Evolutionary conservation across 202 grass and related monocot genomes (phyloP), one percentile per base, ranked within the genome.

Genomic region (Panicum hallii): DNA sequence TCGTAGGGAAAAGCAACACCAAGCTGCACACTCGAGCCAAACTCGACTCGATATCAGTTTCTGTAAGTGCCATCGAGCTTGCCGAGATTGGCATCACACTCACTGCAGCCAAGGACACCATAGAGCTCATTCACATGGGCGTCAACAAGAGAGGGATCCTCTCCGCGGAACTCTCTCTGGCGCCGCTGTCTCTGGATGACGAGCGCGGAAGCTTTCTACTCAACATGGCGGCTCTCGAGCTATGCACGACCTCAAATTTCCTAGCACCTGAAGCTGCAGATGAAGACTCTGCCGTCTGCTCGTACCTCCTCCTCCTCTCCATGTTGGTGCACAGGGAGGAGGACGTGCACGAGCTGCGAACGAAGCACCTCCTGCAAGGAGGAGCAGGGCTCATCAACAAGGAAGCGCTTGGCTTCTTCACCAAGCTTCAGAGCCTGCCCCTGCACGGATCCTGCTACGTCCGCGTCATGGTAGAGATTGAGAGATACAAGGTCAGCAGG

Each of bases 11-110:
- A 16, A 30, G 20, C 20, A 17, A 6, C 0, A 0, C 2, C 20
- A 36, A 36, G 14, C 30, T 64, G 30, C 1, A 6, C 0, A 4
- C 1, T 0, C 22, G 0, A 8, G 1, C 1, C 0, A 1, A 64
- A 11, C 6, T 2, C 0, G 32, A 64, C 1, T 10, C 57, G 4
- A 46, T 44, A 2, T 62, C 56, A 0, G 26, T 77, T 3, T 77
- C 74, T 0, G 74, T 32, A 0, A 77, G 74, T 4, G 41, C 74
- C 40, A 30, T 77, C 1, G 74, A 77, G 7, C 70, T 70, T 15
- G 67, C 67, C 0, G 67, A 70, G 2, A 70, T 26, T 0, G 67
- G 67, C 43, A 70, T 56, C 14, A 16, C 4, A 5, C 38, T 63
- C 7, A 52, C n/a, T n/a, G n/a, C 1, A 1, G 13, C 75, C 20